phyloP scores from a whole-genome alignment of 2,329 filamentous ascomycete genomes.

The Diplocarpon mali region DNA sequence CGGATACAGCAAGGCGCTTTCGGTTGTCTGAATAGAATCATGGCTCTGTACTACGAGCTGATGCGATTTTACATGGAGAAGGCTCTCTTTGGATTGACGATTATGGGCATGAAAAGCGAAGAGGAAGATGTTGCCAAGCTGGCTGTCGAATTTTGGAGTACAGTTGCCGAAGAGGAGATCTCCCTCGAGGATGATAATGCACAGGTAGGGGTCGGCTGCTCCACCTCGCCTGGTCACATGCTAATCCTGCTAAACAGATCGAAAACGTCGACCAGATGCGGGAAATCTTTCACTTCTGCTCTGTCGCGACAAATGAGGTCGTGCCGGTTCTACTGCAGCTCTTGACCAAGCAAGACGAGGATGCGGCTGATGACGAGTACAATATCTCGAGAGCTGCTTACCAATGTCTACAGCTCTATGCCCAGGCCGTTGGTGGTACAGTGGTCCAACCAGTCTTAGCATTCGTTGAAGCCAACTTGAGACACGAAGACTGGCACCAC shows the following conservation, averaged over 20 bases:
- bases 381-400: slow-evolving; percentile 92
- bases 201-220: slow-evolving; percentile 39
- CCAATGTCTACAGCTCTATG: slow-evolving; percentile 90
- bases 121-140: slow-evolving; percentile 98
- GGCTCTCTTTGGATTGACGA: slow-evolving; percentile 92
- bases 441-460: slow-evolving; percentile 78
- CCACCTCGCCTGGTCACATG: background rate
- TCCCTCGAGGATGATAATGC: slow-evolving; percentile 95
- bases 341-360: slow-evolving; percentile 94
- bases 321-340: slow-evolving; percentile 82
- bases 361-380: slow-evolving; percentile 94
- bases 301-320: slow-evolving; percentile 86
- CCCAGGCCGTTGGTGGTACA: slow-evolving; percentile 76
- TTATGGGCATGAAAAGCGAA: slow-evolving; percentile 95
- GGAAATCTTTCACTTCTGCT: slow-evolving; percentile 91
- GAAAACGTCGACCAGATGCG: slow-evolving; percentile 47
- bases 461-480: slow-evolving; percentile 87
- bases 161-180: slow-evolving; percentile 98
- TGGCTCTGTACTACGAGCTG: slow-evolving; percentile 97
- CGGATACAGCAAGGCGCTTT: slow-evolving; percentile 94
- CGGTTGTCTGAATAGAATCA: slow-evolving; percentile 95
- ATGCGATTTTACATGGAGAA: slow-evolving; percentile 99
- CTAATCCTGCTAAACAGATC: slow-evolving; percentile 14
- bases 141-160: slow-evolving; percentile 99
- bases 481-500: slow-evolving; percentile 85